Conservation (phyloP, 2,329 filamentous ascomycete genomes). For the Hymenoscyphus fructigenus region DNA sequence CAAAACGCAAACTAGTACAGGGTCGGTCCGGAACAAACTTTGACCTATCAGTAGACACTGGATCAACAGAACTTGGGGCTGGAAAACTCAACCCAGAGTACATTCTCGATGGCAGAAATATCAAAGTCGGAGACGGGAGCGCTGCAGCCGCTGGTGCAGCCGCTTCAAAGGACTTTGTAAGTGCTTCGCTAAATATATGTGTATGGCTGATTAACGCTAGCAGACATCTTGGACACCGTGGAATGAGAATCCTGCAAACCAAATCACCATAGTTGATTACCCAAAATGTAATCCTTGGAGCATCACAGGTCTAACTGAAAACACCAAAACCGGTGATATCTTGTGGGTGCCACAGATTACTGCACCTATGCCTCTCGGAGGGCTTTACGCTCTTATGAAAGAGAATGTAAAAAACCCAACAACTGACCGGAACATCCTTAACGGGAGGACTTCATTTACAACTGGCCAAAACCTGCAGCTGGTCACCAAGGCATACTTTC, state of each 20-base stretch:
- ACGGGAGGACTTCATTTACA: background rate
- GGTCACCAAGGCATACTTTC: conserved; percentile 15
- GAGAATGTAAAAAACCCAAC: conserved; percentile 1
- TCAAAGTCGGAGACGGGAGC: conserved; percentile 27
- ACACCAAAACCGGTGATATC: background rate
- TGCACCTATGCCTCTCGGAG: conserved; percentile 17
- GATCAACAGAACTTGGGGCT: conserved; percentile 10
- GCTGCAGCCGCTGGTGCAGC: conserved; percentile 22
- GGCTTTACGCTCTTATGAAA: conserved; percentile 14
- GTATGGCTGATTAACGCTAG: conserved; percentile 6
- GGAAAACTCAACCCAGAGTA: conserved; percentile 31
- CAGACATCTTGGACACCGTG: conserved; percentile 11
- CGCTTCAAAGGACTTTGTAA: conserved; percentile 25
- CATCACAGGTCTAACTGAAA: background rate
- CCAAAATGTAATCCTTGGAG: conserved; percentile 14
- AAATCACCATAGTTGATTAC: conserved; percentile 5
- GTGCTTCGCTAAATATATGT: background rate
- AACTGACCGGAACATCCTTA: conserved; percentile 7
- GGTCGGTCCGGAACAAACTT: conserved; percentile 5
- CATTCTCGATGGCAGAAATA: conserved; percentile 28
- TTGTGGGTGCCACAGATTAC: conserved; percentile 15
- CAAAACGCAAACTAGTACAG: background rate
- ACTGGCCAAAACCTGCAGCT: background rate
- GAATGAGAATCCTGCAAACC: conserved; percentile 5
- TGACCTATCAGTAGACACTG: conserved; percentile 5